Evolutionary conservation across 345 rosid species (phyloP).

Genomic region (Kandelia obovata): DNA sequence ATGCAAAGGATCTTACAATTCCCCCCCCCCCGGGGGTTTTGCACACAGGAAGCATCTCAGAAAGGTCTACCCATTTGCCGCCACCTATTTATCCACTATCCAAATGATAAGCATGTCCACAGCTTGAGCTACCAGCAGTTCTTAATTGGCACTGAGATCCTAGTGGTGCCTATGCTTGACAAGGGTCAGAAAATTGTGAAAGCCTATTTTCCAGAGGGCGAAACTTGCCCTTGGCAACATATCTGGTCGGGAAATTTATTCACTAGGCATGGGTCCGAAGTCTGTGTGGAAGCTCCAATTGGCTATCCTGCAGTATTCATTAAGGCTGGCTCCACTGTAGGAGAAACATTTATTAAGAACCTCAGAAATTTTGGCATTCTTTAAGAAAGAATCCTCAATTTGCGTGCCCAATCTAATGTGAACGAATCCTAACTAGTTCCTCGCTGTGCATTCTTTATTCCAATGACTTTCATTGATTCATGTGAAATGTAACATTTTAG

Average conservation of each 20-base stretch:
- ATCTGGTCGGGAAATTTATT: slow-evolving; percentile 55
- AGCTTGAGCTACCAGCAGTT: slow-evolving; percentile 59
- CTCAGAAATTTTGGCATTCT: slow-evolving; percentile 37
- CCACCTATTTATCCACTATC: slow-evolving; percentile 69
- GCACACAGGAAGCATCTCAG: slow-evolving; percentile 50
- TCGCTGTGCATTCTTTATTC: background rate
- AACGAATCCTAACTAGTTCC: background rate
- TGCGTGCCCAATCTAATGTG: background rate
- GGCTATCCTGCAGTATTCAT: slow-evolving; percentile 68
- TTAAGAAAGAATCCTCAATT: slow-evolving; percentile 10
- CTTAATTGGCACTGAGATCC: slow-evolving; percentile 59
- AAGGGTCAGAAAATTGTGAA: slow-evolving; percentile 48
- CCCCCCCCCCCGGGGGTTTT: background rate
- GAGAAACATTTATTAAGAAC: slow-evolving; percentile 49
- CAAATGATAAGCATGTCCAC: slow-evolving; percentile 48
- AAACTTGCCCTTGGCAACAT: slow-evolving; percentile 49
- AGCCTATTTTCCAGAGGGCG: slow-evolving; percentile 59
- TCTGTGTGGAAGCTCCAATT: slow-evolving; percentile 54
- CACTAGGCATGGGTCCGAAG: slow-evolving; percentile 37
- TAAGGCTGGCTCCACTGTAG: slow-evolving; percentile 48
- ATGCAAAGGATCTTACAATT: slow-evolving; percentile 13
- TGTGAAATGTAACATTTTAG: no score
- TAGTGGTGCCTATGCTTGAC: slow-evolving; percentile 67
- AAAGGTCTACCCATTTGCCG: slow-evolving; percentile 71
- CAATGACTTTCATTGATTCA: background rate